These are phyloP conservation scores for Kluyveromyces lactis DNA, from an alignment of 805 yeast species.

Conservation along the genomic window DNA sequence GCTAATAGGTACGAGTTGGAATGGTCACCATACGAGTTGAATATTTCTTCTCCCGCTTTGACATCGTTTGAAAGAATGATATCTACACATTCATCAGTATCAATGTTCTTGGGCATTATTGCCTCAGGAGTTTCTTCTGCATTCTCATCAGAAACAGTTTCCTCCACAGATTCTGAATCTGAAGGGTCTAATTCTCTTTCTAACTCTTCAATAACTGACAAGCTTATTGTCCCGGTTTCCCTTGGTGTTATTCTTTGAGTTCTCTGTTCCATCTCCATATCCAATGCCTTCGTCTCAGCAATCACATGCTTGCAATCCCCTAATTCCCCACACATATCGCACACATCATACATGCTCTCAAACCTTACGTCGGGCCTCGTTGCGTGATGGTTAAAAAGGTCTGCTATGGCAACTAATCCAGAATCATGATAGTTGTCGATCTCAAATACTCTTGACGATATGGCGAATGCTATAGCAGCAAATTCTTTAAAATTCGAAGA, in stretches of 20 bases:
- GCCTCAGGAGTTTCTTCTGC: constrained; percentile 12
- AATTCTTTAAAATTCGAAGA: constrained; percentile 36
- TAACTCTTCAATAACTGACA: constrained; percentile 24
- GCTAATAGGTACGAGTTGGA: constrained; percentile 59
- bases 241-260: background rate
- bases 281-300: constrained; percentile 13
- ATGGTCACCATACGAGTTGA: constrained; percentile 76
- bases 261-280: constrained; percentile 13
- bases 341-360: constrained; percentile 46
- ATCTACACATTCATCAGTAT: constrained; percentile 56
- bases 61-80: constrained; percentile 43
- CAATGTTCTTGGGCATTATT: constrained; percentile 21
- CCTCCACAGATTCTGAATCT: constrained; percentile 9
- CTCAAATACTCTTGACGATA: constrained; percentile 74
- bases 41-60: constrained; percentile 48
- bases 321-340: constrained; percentile 41
- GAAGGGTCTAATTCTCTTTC: constrained; percentile 15
- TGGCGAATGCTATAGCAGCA: constrained; percentile 48
- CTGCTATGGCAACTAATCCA: constrained; percentile 86
- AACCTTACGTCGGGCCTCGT: constrained; percentile 60
- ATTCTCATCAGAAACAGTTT: constrained; percentile 10
- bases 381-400: constrained; percentile 68
- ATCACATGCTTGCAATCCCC: constrained; percentile 35
- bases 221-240: constrained; percentile 12
- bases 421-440: constrained; percentile 68